Evolutionary conservation across 768 basidiomycete species (phyloP), one percentile per base, ranked within the genome.

Genomic region (Floccularia luteovirens): DNA sequence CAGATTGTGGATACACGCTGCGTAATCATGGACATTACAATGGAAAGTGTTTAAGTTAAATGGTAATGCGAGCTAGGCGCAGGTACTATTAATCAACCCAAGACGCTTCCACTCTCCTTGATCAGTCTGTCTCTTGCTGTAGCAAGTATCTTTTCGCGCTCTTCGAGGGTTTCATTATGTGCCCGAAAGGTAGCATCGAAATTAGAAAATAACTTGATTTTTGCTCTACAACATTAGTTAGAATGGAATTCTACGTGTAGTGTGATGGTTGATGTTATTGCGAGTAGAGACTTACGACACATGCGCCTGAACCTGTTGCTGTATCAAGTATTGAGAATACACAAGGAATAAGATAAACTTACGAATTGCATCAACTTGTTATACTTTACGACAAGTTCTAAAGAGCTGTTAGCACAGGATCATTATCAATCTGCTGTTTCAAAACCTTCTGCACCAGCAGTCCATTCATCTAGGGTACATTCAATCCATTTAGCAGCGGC

Each of bases 381-480:
- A 43, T 69, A 77, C 22, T 62, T 60, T 11, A 47, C 46, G 3
- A 59, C 52, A 39, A 77, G 54, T 46, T 74, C 76, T 77, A 39
- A 12, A 36, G 0, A 2, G 23, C 20, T 4, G 40, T 25, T 11
- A 35, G 31, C 24, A 40, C 14, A 23, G 36, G 19, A 5, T 28
- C n/a, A 40, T 31, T 7, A 31, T 12, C 14, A 24, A 35, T 24
- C 16, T 16, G 28, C 10, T 16, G 24, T 36, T 23, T 38, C 30
- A 14, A 13, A 24, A 77, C 77, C 73, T 35, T 75, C 64, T 1
- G 69, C 72, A 4, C 77, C 79, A 19, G 68, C 60, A 3, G 61
- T 51, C 79, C 79, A 79, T 37, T 79, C 75, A 11, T 72, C 69
- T 41, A 66, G 54, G 0, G 64, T 61, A 41, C 74, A 75, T 5